Percentiles rank a stretch among this genome's conserved stretches.
Evolutionary conservation across 768 basidiomycete species (phyloP).

Genomic region (Pleurotus tuoliensis): DNA sequence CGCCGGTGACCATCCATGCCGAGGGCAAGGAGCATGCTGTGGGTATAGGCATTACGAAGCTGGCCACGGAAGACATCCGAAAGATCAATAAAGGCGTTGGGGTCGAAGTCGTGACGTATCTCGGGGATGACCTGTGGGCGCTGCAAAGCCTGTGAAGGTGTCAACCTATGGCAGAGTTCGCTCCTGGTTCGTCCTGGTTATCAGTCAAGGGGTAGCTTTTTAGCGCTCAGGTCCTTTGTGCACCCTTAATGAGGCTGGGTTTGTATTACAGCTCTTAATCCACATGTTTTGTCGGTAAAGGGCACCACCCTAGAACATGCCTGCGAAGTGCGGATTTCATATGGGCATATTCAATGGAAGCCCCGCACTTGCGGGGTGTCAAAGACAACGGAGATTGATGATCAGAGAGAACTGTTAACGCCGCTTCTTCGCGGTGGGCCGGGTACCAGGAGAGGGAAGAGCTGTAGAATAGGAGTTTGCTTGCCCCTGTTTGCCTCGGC

Average conservation of each 20-base stretch:
- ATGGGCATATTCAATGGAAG: not conserved
- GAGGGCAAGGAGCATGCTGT: slow-evolving; percentile 94
- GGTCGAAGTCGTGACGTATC: slow-evolving; percentile 80
- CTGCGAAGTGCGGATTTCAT: not conserved
- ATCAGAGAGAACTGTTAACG: slow-evolving; percentile 1
- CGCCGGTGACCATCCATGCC: slow-evolving; percentile 87
- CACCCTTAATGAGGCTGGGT: not conserved
- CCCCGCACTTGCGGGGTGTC: slow-evolving; percentile 1
- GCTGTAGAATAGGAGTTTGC: not conserved
- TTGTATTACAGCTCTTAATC: not conserved
- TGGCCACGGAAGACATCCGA: slow-evolving; percentile 87
- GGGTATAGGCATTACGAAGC: slow-evolving; percentile 79
- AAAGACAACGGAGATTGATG: not conserved
- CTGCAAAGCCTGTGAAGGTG: slow-evolving; percentile 50
- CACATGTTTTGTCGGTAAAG: not conserved
- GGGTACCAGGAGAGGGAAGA: not conserved
- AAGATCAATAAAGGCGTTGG: slow-evolving; percentile 86
- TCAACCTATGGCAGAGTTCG: not conserved
- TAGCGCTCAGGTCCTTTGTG: too few relatives aligned
- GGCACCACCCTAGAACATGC: not conserved
- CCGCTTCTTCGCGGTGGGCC: not conserved
- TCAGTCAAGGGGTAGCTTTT: too few relatives aligned
- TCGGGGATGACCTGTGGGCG: slow-evolving; percentile 89
- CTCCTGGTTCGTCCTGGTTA: not conserved
- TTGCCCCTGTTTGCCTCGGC: not conserved